Evolutionary conservation across 2,329 filamentous ascomycete genomes (phyloP).

Genomic region (Aspergillus clavatus): DNA sequence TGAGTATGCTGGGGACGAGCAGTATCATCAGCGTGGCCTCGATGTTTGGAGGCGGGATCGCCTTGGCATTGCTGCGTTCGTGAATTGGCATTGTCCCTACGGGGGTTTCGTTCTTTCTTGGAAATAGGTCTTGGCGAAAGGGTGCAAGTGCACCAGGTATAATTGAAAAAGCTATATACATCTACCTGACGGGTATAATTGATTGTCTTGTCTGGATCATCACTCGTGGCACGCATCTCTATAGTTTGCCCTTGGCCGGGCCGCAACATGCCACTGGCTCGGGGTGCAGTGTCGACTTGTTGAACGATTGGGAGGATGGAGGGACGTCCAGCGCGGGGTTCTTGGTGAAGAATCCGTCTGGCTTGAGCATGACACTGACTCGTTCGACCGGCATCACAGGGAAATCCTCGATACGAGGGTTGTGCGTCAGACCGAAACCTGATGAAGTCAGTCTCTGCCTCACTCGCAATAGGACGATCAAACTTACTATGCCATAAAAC

Average conservation of each 20-base stretch:
- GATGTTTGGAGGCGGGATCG: not conserved
- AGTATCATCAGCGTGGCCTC: not conserved
- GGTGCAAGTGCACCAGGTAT: not conserved
- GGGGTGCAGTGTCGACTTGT: constrained; percentile 34
- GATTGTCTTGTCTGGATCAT: not conserved
- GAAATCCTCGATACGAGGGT: constrained; percentile 61
- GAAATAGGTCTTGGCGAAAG: not conserved
- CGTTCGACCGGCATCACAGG: constrained; percentile 62
- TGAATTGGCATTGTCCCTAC: not conserved
- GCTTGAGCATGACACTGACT: constrained; percentile 44
- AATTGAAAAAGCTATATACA: too few relatives aligned
- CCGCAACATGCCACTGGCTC: constrained; percentile 23
- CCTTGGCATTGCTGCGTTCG: not conserved
- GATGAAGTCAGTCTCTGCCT: constrained; percentile 1
- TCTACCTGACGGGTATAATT: too few relatives aligned
- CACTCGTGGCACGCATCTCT: not conserved
- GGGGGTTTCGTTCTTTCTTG: not conserved
- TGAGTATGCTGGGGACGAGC: not conserved
- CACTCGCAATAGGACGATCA: not conserved
- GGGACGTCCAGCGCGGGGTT: constrained; percentile 48
- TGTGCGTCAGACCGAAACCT: constrained; percentile 56
- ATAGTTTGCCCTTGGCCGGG: constrained; percentile 25
- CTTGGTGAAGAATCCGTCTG: constrained; percentile 48
- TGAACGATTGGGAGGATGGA: constrained; percentile 36
- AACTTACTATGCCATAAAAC: constrained; percentile 38